Evolutionary conservation across 305 asterid species (phyloP), one percentile per base, ranked within the genome.

Genomic region (Plantago lanceolata): DNA sequence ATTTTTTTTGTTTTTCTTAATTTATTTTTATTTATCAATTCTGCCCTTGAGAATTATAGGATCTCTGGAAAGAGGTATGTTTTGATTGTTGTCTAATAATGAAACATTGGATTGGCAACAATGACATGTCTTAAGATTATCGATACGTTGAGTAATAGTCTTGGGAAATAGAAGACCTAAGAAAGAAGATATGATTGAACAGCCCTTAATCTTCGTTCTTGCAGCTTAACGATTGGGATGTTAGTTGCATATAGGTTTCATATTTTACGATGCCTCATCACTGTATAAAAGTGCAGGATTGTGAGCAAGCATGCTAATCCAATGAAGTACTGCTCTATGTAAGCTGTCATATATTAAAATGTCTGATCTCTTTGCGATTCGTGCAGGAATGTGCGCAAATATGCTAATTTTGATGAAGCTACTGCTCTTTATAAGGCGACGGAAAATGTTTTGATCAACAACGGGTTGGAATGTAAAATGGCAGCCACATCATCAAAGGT

Each of bases 401-500:
- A 70, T 67, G 61, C 75, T 21, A 71, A 78, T 56, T 50, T 71
- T 47, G 92, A 86, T 65, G 96, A 82, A 70, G 71, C 82, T 59
- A 56, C 79, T 47, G 91, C 95, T 44, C 70, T 83, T 33, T 72
- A 68, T 74, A 73, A 51, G 88, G 91, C 89, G 40, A 82, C 88
- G 76, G 94, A 86, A 75, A 84, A 81, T 62, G 84, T 78, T 63
- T 68, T 44, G 61, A 80, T 86, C 66, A 76, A 76, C 78, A 94
- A 88, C 59, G 97, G 96, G 63, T 82, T 94, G 84, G 97, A 94
- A 74, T 90, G 96, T 77, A 94, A 90, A 86, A 90, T 91, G 94
- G 72, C 97, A 19, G 77, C 96, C 55, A 62, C 68, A 70, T 78
- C 99, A 54, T 94, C 97, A 4, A 94, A 94, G 99, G 99, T 94